Evolutionary conservation across 768 basidiomycete species (phyloP).

Genomic region (Trametes elegans): DNA sequence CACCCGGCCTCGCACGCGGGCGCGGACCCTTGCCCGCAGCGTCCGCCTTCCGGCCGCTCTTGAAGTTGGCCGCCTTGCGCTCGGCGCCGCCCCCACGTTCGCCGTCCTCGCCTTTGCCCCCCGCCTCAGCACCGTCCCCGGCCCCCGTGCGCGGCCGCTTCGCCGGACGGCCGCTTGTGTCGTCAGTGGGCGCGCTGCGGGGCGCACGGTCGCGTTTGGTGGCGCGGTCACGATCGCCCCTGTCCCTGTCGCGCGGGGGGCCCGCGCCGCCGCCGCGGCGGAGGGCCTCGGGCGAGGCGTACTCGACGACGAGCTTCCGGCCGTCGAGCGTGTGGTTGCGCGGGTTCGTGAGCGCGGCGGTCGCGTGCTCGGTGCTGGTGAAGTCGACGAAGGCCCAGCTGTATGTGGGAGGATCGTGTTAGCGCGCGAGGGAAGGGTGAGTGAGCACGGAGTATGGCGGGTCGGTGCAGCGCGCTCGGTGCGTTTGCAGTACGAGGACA

Average conservation of each 20-base stretch:
- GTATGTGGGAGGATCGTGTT: not conserved
- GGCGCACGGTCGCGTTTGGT: slow-evolving; percentile 10
- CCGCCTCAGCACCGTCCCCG: slow-evolving; percentile 7
- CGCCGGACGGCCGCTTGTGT: slow-evolving; percentile 21
- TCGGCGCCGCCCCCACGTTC: too few species aligned
- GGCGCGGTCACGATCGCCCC: not conserved
- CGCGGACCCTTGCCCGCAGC: slow-evolving; percentile 23
- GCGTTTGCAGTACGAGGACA: too few species aligned
- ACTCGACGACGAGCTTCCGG: slow-evolving; percentile 83
- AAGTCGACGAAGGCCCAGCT: slow-evolving; percentile 98
- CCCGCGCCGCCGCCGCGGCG: slow-evolving; percentile 61
- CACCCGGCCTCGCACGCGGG: slow-evolving; percentile 69
- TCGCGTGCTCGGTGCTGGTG: slow-evolving; percentile 72
- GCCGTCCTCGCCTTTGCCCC: not conserved
- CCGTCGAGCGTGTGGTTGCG: slow-evolving; percentile 85
- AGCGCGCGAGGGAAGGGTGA: not conserved
- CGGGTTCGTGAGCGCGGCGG: slow-evolving; percentile 75
- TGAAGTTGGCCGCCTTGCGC: too few species aligned
- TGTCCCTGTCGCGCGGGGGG: slow-evolving; percentile 15
- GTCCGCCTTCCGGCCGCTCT: not conserved
- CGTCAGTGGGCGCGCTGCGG: slow-evolving; percentile 13
- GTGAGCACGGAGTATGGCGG: too few species aligned
- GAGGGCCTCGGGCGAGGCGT: slow-evolving; percentile 86
- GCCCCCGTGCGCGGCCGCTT: slow-evolving; percentile 22
- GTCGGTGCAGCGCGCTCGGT: too few species aligned